phyloP scores from a whole-genome alignment of 257 asterid species.

The Capsicum rhomboideum region DNA sequence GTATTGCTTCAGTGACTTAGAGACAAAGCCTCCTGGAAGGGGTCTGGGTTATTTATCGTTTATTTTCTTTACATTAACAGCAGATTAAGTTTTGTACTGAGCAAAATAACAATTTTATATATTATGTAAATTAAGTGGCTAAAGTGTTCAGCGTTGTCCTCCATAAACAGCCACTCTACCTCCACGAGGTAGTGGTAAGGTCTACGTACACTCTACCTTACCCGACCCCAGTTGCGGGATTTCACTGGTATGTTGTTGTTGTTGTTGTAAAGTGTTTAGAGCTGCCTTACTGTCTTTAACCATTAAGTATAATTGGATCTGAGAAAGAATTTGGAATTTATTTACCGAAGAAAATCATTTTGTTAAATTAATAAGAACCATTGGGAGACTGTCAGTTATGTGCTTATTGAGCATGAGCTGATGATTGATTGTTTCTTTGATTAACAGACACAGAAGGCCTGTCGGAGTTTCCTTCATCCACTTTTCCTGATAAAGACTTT shows the following conservation, averaged over 20 bases:
- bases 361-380: neutral
- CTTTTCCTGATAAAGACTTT: conserved; percentile 26
- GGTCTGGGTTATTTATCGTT: no score
- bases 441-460: conserved; percentile 32
- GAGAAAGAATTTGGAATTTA: neutral
- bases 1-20: neutral
- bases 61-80: no score
- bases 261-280: no score
- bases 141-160: neutral
- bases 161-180: no score
- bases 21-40: neutral
- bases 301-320: neutral
- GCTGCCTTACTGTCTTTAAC: neutral
- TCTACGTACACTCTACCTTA: no score
- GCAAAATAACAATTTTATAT: neutral
- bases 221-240: no score
- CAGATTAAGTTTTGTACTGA: neutral
- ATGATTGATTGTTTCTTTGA: neutral
- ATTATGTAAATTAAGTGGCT: neutral
- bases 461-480: conserved; percentile 14
- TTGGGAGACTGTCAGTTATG: neutral
- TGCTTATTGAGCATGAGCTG: neutral
- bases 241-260: no score
- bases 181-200: no score
- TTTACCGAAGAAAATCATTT: neutral